phyloP scores from a whole-genome alignment of 1,139 yeast species.

The Petasospora fabianii region DNA sequence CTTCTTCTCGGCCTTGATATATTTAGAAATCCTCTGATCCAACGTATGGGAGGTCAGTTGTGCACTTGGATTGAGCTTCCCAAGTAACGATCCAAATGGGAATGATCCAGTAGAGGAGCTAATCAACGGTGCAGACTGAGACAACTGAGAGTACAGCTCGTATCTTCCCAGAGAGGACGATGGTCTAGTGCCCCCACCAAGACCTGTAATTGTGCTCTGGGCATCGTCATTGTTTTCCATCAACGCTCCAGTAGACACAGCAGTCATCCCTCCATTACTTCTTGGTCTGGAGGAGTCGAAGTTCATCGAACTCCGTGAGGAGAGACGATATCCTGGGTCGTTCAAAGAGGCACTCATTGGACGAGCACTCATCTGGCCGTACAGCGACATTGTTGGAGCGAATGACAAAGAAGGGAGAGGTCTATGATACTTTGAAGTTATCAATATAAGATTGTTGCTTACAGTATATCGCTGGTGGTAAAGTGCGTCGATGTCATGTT shows the following conservation, averaged over 20 bases:
- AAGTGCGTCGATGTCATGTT: too few relatives aligned
- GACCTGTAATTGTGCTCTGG: constrained; percentile 14
- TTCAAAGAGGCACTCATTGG: constrained; percentile 1
- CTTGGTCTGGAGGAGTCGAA: constrained; percentile 4
- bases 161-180: constrained; percentile 12
- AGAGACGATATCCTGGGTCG: constrained; percentile 1
- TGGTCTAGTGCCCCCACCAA: constrained; percentile 19
- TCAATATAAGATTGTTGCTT: too few relatives aligned
- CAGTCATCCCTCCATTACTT: neutral
- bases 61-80: constrained; percentile 16
- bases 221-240: constrained; percentile 12
- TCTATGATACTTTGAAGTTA: too few relatives aligned
- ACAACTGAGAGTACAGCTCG: constrained; percentile 12
- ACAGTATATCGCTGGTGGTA: too few relatives aligned
- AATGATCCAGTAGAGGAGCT: constrained; percentile 1
- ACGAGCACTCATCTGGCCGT: neutral
- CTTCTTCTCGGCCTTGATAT: constrained; percentile 36
- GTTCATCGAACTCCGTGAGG: constrained; percentile 10
- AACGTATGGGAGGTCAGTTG: constrained; percentile 25
- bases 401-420: too few relatives aligned
- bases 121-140: constrained; percentile 11
- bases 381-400: neutral
- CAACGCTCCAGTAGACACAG: constrained; percentile 5
- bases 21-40: constrained; percentile 31
- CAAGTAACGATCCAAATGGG: constrained; percentile 20